phyloP scores from a whole-genome alignment of 2,329 filamentous ascomycete genomes.

The Fusarium concolor region DNA sequence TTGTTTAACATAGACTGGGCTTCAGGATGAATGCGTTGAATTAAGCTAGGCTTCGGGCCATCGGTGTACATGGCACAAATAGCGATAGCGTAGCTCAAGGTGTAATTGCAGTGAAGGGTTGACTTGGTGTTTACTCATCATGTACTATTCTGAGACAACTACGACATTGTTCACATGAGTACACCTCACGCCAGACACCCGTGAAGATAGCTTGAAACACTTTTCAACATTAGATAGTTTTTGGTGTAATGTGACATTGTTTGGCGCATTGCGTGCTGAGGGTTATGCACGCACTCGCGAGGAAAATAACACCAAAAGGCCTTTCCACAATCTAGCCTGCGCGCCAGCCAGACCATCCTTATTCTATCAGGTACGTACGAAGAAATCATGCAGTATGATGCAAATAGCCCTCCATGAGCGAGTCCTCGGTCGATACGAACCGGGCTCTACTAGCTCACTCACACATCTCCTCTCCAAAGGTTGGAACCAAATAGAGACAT shows the following conservation, averaged over 20 bases:
- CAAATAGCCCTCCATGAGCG: slow-evolving; percentile 45
- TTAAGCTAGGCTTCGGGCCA: neutral
- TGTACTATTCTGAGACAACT: neutral
- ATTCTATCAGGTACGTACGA: slow-evolving; percentile 52
- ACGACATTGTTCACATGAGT: slow-evolving; percentile 15
- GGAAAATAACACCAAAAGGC: slow-evolving; percentile 36
- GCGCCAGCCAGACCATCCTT: slow-evolving; percentile 47
- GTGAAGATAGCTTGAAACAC: slow-evolving; percentile 26
- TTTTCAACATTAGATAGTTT: slow-evolving; percentile 36
- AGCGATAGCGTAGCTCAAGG: neutral
- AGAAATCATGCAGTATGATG: slow-evolving; percentile 48
- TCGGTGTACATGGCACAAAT: neutral
- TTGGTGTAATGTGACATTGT: slow-evolving; percentile 43
- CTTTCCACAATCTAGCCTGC: slow-evolving; percentile 44
- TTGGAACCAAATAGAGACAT: slow-evolving; percentile 15
- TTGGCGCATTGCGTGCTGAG: slow-evolving; percentile 39
- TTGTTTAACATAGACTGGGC: slow-evolving; percentile 27
- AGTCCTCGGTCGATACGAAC: slow-evolving; percentile 31
- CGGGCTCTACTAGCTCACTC: slow-evolving; percentile 41
- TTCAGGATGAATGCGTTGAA: slow-evolving; percentile 2
- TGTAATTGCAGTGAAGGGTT: neutral
- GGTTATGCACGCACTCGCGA: slow-evolving; percentile 41
- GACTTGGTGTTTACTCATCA: neutral
- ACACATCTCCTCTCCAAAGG: slow-evolving; percentile 20
- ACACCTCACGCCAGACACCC: neutral